A percentile compares a stretch with the other conserved stretches of the same genome.
Conservation (phyloP, 768 basidiomycete genomes). For the Leccinum rimulosum region DNA sequence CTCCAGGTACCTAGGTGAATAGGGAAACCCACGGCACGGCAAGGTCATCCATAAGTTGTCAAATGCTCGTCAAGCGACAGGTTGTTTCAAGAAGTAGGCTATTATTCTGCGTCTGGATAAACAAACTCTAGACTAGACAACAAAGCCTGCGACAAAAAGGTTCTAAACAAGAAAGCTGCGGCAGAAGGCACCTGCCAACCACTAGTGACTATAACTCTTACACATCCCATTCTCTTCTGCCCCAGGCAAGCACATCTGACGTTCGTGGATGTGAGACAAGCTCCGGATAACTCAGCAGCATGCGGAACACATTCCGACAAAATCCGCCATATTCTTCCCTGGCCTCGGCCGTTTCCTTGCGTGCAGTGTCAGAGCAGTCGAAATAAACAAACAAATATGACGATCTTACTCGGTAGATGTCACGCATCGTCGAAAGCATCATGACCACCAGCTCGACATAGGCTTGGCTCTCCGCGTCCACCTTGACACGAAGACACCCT, state of each 20-base stretch:
- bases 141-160: not conserved
- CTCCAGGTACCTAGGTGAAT: no score
- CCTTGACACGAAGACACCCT: conserved; percentile 31
- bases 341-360: conserved; percentile 10
- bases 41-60: no score
- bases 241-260: conserved; percentile 33
- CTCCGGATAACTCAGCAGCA: conserved; percentile 29
- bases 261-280: conserved; percentile 35
- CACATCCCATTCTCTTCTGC: conserved; percentile 10
- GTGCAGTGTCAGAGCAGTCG: conserved; percentile 6
- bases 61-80: no score
- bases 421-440: conserved; percentile 53
- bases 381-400: conserved; percentile 9
- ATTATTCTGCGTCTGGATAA: not conserved
- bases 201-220: not conserved
- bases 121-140: not conserved
- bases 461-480: conserved; percentile 35
- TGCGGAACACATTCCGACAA: conserved; percentile 33
- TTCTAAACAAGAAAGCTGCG: not conserved
- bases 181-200: not conserved
- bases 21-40: no score
- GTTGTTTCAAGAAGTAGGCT: no score
- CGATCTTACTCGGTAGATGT: conserved; percentile 39
- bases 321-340: conserved; percentile 35
- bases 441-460: conserved; percentile 41